Base-by-base conservation (phyloP, 1,284 basidiomycete genomes). In the Filobasidium uniguttulatum region DNA sequence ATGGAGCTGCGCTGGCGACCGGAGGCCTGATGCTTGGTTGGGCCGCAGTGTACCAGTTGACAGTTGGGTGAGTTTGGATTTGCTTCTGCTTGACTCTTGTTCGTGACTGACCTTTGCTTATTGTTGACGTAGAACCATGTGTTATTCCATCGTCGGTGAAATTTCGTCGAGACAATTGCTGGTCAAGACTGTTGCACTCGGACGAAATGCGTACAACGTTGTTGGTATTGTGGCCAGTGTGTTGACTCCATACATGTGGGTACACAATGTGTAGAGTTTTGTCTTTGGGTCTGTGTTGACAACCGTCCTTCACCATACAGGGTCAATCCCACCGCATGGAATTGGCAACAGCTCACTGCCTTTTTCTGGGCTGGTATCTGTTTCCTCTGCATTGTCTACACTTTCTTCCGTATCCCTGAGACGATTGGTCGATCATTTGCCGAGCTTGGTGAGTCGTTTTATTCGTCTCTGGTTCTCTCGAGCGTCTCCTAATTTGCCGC, bases 101-200 rank as follows among this genome's bases (percentile, higher is more conserved):
- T 22, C 40, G 44, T 12, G 12, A n/a, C n/a, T n/a, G n/a, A n/a
- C n/a, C n/a, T n/a, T n/a, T n/a, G n/a, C n/a, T n/a, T n/a, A 41
- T 50, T 14, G 36, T 57, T 19, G 46, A 43, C 19, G 8, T 38
- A 38, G 40, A 6, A 60, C 59, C 29, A 53, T 62, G 40, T 58
- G 55, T 14, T 72, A 70, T 60, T 67, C 65, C 35, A 60, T 75
- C 44, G 72, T 74, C 7, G 68, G 71, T 15, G 73, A 75, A 49
- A 60, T 74, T 36, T 63, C 69, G 0, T 69, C 72, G n/a, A 68
- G 71, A 17, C 65, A 72, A 22, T 64, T 74, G 5, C 63, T 70
- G 40, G 68, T 72, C 57, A 77, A 77, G 65, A 73, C 74, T 1
- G 68, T 76, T 54, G 75, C 71, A 0, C 65, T 77, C 22, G 69